phyloP scores from a whole-genome alignment of 2,329 filamentous ascomycete species.

The Exophiala mesophila region DNA sequence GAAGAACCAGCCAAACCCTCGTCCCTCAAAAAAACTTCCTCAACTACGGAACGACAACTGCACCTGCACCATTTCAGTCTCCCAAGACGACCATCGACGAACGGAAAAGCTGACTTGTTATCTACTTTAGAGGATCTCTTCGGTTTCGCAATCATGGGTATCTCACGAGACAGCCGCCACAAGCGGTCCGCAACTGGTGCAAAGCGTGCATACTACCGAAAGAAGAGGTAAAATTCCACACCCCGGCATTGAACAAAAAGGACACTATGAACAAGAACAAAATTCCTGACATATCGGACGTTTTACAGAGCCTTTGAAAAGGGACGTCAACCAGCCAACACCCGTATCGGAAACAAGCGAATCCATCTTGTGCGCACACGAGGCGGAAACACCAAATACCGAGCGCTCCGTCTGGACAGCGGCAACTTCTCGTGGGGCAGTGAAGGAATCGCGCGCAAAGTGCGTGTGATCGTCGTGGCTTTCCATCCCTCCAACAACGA shows the following conservation, averaged over 20 bases:
- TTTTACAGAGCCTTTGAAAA: constrained; percentile 98
- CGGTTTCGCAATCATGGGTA: constrained; percentile 91
- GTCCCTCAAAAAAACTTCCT: constrained; percentile 6
- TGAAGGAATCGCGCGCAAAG: constrained; percentile 97
- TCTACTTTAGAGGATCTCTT: constrained; percentile 36
- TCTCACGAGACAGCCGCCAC: constrained; percentile 99
- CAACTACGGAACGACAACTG: constrained; percentile 1
- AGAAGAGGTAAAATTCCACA: constrained; percentile 51
- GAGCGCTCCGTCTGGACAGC: constrained; percentile 94
- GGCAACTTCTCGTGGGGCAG: constrained; percentile 99
- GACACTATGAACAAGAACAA: neutral
- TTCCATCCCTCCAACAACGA: constrained; percentile 99
- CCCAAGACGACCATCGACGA: neutral
- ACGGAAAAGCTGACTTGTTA: too few species aligned
- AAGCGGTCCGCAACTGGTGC: constrained; percentile 99
- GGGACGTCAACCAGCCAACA: constrained; percentile 98
- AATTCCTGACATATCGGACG: constrained; percentile 25
- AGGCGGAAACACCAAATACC: constrained; percentile 99
- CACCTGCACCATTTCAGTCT: constrained; percentile 12
- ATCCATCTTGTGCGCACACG: constrained; percentile 95
- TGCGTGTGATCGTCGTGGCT: constrained; percentile 94
- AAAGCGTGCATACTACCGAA: constrained; percentile 87
- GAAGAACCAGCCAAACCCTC: too few species aligned
- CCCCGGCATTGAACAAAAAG: constrained; percentile 3
- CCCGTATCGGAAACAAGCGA: constrained; percentile 95